Base-by-base conservation (phyloP, 2,329 filamentous ascomycete genomes). In the Diaporthe aspalathi region DNA sequence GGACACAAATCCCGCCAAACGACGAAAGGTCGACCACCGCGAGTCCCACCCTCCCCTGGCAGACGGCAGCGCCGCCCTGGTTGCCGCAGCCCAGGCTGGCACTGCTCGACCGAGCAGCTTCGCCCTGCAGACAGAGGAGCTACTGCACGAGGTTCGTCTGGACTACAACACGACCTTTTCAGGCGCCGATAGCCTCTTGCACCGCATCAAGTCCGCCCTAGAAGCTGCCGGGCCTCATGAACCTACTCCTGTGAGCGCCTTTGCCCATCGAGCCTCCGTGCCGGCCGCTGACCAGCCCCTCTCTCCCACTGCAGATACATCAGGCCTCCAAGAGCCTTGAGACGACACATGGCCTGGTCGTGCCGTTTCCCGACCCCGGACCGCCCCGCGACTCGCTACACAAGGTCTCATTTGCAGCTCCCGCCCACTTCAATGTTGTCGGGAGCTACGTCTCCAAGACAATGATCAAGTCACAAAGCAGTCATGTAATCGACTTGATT, bases 381-480 rank as follows among this genome's bases (percentile, higher is more conserved):
- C 95, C 95, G 1, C 84, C 89, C 14, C 89, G 90, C 76, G 91
- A 95, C 79, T 90, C 90, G 40, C 92, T 93, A 67, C 97, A 97
- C 82, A 95, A 94, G 77, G 85, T 98, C 67, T 86, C 91, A 49
- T 97, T 94, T 80, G 87, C 87, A 56, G 92, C 90, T 78, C 95
- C 96, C 2, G 83, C 89, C 9, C 91, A 91, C 75, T 90, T 96
- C 81, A 97, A 97, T 77, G 92, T 97, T 29, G 92, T 95, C 40
- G 96, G 96, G 63, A 97, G 95, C 81, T 95, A 97, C 83, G 89
- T 93, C 14, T 85, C 93, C 66, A 92, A 90, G 80, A 95, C 91
- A 2, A 92, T 94, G 81, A 84, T 90, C 71, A 93, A 92, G 76
- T 85, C 86, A 14, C 89, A 91, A 75, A 81, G 83, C 62, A 81